These are phyloP conservation scores for Tetrahymena borealis DNA, from an alignment of 73 alveolate species.

Conservation along the genomic window DNA sequence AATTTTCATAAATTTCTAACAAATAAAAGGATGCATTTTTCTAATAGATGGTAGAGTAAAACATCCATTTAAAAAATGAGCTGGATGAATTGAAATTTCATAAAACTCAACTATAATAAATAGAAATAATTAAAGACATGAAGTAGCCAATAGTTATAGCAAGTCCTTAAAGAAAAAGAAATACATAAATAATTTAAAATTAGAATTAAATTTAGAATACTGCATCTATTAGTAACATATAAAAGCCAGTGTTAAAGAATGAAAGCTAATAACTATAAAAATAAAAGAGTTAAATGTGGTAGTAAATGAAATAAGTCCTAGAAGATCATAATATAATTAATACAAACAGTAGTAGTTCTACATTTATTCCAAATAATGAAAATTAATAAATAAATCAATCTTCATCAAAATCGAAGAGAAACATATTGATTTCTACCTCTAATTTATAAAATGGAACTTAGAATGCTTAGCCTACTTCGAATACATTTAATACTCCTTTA, in stretches of 20 bases:
- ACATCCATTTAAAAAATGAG: neutral
- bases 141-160: neutral
- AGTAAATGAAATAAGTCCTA: neutral
- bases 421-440: neutral
- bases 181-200: neutral
- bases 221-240: neutral
- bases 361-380: neutral
- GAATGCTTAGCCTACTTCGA: neutral
- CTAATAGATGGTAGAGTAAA: neutral
- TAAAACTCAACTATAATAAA: neutral
- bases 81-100: neutral
- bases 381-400: neutral
- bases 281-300: neutral
- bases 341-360: neutral
- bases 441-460: neutral
- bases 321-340: neutral
- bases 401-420: neutral
- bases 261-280: neutral
- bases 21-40: neutral
- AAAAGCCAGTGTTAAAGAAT: neutral
- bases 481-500: neutral
- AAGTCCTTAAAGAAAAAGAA: neutral
- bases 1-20: neutral
- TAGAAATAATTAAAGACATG: neutral
- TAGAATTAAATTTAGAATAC: neutral